phyloP scores from a whole-genome alignment of 768 basidiomycete species.

The Tremella mesenterica region DNA sequence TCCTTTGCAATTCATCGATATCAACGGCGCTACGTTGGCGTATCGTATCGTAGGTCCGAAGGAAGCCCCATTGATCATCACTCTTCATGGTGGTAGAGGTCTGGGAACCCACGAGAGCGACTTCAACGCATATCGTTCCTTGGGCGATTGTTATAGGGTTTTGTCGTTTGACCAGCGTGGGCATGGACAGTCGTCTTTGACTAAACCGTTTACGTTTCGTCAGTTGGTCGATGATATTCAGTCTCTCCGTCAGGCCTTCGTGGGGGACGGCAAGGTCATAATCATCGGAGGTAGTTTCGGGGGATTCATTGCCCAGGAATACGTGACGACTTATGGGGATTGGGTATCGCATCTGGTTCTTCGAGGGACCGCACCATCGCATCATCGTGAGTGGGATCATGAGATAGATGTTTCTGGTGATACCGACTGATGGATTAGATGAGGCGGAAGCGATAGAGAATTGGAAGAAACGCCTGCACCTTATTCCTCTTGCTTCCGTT shows the following conservation, averaged over 20 bases:
- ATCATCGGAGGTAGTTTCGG: constrained; percentile 23
- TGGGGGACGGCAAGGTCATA: constrained; percentile 2
- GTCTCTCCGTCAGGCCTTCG: constrained; percentile 6
- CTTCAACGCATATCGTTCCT: constrained; percentile 11
- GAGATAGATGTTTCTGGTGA: background rate
- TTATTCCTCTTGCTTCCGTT: constrained; percentile 14
- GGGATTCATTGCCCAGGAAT: constrained; percentile 13
- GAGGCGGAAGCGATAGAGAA: constrained; percentile 19
- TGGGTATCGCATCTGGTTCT: constrained; percentile 8
- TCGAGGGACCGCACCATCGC: constrained; percentile 17
- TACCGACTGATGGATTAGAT: constrained; percentile 3
- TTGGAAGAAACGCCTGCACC: constrained; percentile 6
- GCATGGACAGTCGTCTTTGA: constrained; percentile 13
- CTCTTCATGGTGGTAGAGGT: constrained; percentile 19
- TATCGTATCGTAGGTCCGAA: constrained; percentile 8
- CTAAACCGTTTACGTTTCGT: constrained; percentile 12
- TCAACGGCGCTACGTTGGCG: constrained; percentile 16
- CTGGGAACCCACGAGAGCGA: constrained; percentile 18
- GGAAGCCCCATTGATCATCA: constrained; percentile 14
- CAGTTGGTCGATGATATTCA: constrained; percentile 18
- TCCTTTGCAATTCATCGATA: constrained; percentile 9
- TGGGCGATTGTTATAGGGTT: constrained; percentile 1
- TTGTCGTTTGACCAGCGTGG: constrained; percentile 16
- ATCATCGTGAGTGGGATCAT: constrained; percentile 14
- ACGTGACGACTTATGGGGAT: constrained; percentile 13